phyloP scores from a whole-genome alignment of 2,329 filamentous ascomycete genomes.

The Botrytis aclada region DNA sequence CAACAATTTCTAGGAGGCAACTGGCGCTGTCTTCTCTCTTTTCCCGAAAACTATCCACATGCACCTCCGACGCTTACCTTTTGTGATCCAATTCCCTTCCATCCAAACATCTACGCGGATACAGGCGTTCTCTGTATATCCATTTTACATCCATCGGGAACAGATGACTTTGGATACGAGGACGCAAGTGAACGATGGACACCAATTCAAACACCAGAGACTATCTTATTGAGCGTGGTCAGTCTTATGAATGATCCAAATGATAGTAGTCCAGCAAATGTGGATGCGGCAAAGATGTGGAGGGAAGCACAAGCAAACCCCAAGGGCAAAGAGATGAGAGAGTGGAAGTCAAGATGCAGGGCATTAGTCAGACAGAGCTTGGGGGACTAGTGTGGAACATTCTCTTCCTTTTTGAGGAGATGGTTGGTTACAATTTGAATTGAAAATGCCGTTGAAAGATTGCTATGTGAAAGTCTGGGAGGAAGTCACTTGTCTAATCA shows the following conservation, averaged over 20 bases:
- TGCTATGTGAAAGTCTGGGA: neutral
- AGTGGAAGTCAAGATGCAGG: conserved; percentile 76
- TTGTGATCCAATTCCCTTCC: conserved; percentile 77
- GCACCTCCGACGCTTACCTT: conserved; percentile 88
- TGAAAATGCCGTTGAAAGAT: neutral
- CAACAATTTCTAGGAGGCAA: conserved; percentile 67
- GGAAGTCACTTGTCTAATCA: neutral
- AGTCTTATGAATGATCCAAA: conserved; percentile 91
- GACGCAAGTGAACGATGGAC: conserved; percentile 86
- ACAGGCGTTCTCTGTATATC: conserved; percentile 91
- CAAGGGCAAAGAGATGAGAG: conserved; percentile 46
- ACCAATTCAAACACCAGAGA: conserved; percentile 92
- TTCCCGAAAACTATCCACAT: conserved; percentile 82
- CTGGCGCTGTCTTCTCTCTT: conserved; percentile 81
- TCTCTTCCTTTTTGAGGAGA: neutral
- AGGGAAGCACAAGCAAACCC: conserved; percentile 60
- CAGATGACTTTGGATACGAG: conserved; percentile 94
- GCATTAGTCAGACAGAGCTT: conserved; percentile 78
- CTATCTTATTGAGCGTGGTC: conserved; percentile 87
- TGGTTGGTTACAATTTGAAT: neutral
- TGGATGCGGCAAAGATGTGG: conserved; percentile 87
- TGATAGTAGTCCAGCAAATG: conserved; percentile 91
- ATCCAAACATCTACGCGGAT: conserved; percentile 83
- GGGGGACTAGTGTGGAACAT: conserved; percentile 53
- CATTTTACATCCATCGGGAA: conserved; percentile 91